Evolutionary conservation across 805 yeast genomes (phyloP).

Genomic region (Ogataea chonburiensis): DNA sequence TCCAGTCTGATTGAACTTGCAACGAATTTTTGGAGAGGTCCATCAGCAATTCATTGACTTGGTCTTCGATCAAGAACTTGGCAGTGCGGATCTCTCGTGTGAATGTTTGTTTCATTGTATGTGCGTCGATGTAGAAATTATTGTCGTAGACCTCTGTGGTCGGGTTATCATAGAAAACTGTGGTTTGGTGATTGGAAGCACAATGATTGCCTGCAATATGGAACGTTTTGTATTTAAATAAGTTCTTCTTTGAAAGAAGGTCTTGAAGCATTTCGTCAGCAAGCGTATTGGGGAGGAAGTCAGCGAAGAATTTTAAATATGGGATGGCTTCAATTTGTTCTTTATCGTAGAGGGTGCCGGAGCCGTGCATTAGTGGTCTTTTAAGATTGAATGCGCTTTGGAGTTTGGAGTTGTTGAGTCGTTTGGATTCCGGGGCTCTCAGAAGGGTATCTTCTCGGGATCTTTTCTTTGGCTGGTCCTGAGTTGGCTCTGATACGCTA

Average conservation of each 20-base stretch:
- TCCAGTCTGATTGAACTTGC: conserved; percentile 47
- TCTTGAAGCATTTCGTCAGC: conserved; percentile 46
- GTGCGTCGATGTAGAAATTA: conserved; percentile 18
- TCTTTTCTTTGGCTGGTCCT: neutral
- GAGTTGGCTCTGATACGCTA: too few species aligned
- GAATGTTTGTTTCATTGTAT: conserved; percentile 18
- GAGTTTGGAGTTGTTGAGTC: neutral
- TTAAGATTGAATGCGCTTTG: neutral
- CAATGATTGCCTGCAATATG: conserved; percentile 63
- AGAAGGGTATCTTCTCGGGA: neutral
- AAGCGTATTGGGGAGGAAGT: conserved; percentile 50
- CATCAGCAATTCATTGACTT: conserved; percentile 36
- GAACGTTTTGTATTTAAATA: conserved; percentile 47
- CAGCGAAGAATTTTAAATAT: conserved; percentile 47
- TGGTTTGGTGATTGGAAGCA: conserved; percentile 53
- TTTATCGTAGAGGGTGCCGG: conserved; percentile 43
- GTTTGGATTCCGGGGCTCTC: neutral
- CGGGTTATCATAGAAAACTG: conserved; percentile 17
- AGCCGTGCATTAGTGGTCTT: conserved; percentile 10
- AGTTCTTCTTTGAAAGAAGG: conserved; percentile 40
- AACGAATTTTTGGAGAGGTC: conserved; percentile 31
- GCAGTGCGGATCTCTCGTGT: conserved; percentile 39
- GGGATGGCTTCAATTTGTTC: conserved; percentile 51
- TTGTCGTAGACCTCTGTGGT: conserved; percentile 28
- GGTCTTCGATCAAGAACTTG: conserved; percentile 38